Evolutionary conservation across 208 protist genomes (phyloP).

Genomic region (Acanthamoeba lugdunensis): DNA sequence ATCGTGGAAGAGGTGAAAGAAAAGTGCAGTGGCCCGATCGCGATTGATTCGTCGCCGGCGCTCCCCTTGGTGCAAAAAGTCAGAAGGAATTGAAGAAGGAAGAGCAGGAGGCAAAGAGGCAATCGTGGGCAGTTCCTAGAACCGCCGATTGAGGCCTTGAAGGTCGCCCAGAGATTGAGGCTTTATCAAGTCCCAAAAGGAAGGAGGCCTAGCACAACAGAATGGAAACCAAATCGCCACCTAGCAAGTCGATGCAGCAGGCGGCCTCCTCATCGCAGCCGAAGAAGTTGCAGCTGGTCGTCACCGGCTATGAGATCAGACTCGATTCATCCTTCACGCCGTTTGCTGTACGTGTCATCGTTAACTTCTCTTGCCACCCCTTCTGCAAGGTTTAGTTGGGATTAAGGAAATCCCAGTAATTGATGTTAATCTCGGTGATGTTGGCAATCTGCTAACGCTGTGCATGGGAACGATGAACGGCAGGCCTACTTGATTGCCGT

Average conservation of each 20-base stretch:
- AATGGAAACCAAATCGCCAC: conserved; percentile 1
- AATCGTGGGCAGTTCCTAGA: too few relatives aligned
- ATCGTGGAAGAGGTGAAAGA: background rate
- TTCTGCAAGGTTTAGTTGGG: background rate
- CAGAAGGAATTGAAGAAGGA: too few relatives aligned
- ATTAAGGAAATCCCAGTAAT: background rate
- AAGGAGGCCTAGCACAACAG: background rate
- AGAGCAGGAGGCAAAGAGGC: too few relatives aligned
- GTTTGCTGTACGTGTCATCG: conserved; percentile 48
- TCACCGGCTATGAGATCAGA: conserved; percentile 67
- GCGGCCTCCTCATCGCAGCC: background rate
- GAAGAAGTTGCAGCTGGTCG: conserved; percentile 3
- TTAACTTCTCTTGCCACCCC: background rate
- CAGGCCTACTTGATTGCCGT: conserved; percentile 55
- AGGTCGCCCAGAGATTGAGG: too few relatives aligned
- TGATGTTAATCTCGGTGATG: too few relatives aligned
- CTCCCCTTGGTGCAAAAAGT: too few relatives aligned
- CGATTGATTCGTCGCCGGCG: background rate
- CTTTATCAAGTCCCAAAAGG: background rate
- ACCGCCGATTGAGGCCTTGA: too few relatives aligned
- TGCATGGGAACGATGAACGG: background rate
- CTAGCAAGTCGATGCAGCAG: background rate
- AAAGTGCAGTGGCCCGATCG: background rate
- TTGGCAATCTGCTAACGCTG: too few relatives aligned
- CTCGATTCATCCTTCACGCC: conserved; percentile 64